These are phyloP conservation scores for Aspergillus awamori DNA, from an alignment of 2,329 filamentous ascomycete species.

Conservation along the genomic window DNA sequence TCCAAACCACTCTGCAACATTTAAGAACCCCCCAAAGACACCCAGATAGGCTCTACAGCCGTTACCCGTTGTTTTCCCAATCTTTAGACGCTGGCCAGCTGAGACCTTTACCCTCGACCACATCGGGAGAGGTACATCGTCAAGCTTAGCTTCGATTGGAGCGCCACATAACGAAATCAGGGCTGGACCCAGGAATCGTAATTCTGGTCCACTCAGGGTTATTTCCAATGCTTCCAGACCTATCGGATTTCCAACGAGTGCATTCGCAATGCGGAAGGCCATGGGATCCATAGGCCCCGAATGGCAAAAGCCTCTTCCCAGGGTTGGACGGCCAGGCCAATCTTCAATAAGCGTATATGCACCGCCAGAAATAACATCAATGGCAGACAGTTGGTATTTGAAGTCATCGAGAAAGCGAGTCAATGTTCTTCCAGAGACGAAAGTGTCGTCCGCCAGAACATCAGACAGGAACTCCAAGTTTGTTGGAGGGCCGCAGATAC, in stretches of 20 bases:
- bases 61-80: slow-evolving; percentile 56
- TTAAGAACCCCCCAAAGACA: slow-evolving; percentile 58
- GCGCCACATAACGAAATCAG: slow-evolving; percentile 62
- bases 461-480: slow-evolving; percentile 60
- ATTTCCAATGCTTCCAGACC: slow-evolving; percentile 61
- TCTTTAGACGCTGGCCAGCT: slow-evolving; percentile 56
- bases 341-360: slow-evolving; percentile 64
- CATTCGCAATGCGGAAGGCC: slow-evolving; percentile 61
- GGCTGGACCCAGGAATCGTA: slow-evolving; percentile 58
- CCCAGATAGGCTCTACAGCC: slow-evolving; percentile 64
- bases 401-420: slow-evolving; percentile 61
- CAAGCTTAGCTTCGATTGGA: slow-evolving; percentile 54
- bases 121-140: slow-evolving; percentile 55
- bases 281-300: slow-evolving; percentile 65
- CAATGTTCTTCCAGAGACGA: slow-evolving; percentile 55
- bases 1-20: slow-evolving; percentile 60
- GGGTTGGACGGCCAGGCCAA: slow-evolving; percentile 57
- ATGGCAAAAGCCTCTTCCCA: slow-evolving; percentile 62
- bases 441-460: slow-evolving; percentile 53
- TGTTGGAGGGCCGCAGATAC: slow-evolving; percentile 57
- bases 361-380: slow-evolving; percentile 60
- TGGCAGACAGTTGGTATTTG: slow-evolving; percentile 52
- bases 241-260: slow-evolving; percentile 59
- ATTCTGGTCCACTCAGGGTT: slow-evolving; percentile 61
- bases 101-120: slow-evolving; percentile 58